Conservation (phyloP, 208 protist species). For the Crithidia bombi region DNA sequence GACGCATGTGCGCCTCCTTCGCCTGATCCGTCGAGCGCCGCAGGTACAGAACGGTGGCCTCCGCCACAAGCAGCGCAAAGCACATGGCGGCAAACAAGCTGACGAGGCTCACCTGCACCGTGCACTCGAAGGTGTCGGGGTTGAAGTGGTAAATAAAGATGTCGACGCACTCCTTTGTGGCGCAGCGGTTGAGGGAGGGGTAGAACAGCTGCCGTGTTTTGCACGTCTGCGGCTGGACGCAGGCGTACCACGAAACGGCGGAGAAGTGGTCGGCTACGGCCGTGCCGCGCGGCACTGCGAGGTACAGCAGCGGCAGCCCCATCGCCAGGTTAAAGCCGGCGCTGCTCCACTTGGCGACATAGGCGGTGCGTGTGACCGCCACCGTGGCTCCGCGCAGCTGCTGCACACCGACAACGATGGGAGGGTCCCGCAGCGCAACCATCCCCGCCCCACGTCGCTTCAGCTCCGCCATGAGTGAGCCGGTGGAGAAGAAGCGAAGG, state of each 20-base stretch:
- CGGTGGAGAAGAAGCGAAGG: slow-evolving; percentile 58
- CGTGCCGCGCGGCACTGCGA: slow-evolving; percentile 24
- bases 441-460: background rate
- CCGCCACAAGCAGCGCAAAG: slow-evolving; percentile 32
- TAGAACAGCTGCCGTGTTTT: slow-evolving; percentile 35
- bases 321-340: background rate
- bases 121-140: slow-evolving; percentile 47
- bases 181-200: slow-evolving; percentile 58
- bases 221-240: slow-evolving; percentile 33
- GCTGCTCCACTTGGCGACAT: slow-evolving; percentile 5
- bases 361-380: slow-evolving; percentile 37
- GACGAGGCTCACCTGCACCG: slow-evolving; percentile 24
- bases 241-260: slow-evolving; percentile 12
- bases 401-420: slow-evolving; percentile 52
- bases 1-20: slow-evolving; percentile 39
- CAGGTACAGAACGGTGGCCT: slow-evolving; percentile 48
- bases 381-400: slow-evolving; percentile 50
- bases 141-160: slow-evolving; percentile 51
- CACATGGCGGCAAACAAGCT: slow-evolving; percentile 33
- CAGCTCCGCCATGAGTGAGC: slow-evolving; percentile 39
- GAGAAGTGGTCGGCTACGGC: background rate
- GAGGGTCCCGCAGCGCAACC: slow-evolving; percentile 27
- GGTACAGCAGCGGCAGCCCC: slow-evolving; percentile 38
- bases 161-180: slow-evolving; percentile 28
- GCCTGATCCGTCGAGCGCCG: slow-evolving; percentile 31